phyloP scores from a whole-genome alignment of 495 filamentous ascomycete genomes.

The Xylaria intraflava region DNA sequence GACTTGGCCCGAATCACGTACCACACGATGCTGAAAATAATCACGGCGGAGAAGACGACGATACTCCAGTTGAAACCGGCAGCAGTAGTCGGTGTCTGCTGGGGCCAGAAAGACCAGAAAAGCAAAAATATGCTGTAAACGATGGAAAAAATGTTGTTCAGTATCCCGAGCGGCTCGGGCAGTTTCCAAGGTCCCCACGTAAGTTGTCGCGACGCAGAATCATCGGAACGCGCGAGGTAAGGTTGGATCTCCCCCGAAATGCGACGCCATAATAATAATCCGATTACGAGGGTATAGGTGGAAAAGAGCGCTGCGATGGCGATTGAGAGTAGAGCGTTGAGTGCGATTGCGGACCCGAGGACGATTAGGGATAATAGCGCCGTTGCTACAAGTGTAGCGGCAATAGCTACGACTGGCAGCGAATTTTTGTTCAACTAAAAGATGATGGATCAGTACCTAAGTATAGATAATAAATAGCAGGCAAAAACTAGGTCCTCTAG shows the following conservation, averaged over 20 bases:
- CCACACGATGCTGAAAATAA: constrained; percentile 21
- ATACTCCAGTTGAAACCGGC: constrained; percentile 46
- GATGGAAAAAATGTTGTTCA: constrained; percentile 31
- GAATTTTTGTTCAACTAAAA: constrained; percentile 32
- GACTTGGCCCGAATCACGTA: constrained; percentile 21
- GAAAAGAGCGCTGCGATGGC: constrained; percentile 36
- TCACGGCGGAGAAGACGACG: constrained; percentile 37
- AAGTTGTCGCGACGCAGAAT: constrained; percentile 31
- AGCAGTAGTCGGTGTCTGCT: constrained; percentile 25
- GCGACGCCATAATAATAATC: constrained; percentile 27
- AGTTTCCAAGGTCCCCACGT: constrained; percentile 44
- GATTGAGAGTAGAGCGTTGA: constrained; percentile 51
- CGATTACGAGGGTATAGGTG: constrained; percentile 42
- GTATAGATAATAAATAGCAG: constrained; percentile 18
- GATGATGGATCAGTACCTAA: too few relatives aligned
- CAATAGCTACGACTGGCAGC: constrained; percentile 47
- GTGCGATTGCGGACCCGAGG: constrained; percentile 49
- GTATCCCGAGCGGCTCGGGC: constrained; percentile 27
- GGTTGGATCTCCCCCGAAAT: constrained; percentile 31
- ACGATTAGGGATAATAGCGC: constrained; percentile 55
- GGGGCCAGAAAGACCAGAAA: constrained; percentile 40
- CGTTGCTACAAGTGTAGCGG: constrained; percentile 42
- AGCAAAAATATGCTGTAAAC: constrained; percentile 35
- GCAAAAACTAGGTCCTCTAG: constrained; percentile 19
- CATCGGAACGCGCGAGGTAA: constrained; percentile 13